Evolutionary conservation across 2,329 filamentous ascomycete species (phyloP).

Genomic region (Stagonosporopsis vannaccii): DNA sequence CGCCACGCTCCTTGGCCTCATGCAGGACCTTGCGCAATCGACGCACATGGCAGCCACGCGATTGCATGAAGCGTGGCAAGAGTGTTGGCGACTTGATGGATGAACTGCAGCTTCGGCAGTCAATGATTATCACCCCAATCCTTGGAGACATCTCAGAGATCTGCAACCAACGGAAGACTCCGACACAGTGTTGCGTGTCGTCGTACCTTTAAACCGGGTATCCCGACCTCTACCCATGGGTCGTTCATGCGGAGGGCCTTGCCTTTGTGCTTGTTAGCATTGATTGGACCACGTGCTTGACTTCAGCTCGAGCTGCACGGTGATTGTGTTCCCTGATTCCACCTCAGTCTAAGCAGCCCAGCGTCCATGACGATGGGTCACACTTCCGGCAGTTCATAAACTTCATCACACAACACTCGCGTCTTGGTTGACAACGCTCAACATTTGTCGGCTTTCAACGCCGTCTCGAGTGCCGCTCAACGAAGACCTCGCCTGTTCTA

Average conservation of each 20-base stretch:
- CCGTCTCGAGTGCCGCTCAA: background rate
- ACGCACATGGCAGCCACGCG: conserved; percentile 18
- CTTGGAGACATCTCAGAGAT: background rate
- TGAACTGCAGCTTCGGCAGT: background rate
- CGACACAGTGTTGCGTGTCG: background rate
- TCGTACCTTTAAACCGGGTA: background rate
- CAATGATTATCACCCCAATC: conserved; percentile 1
- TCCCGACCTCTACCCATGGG: background rate
- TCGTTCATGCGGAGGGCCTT: background rate
- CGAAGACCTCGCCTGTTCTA: background rate
- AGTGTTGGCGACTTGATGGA: conserved; percentile 1
- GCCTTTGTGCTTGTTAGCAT: background rate
- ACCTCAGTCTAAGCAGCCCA: background rate
- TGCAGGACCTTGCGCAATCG: conserved; percentile 8
- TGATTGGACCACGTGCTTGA: background rate
- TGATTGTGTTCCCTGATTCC: background rate
- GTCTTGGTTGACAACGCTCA: background rate
- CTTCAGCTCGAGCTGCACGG: background rate
- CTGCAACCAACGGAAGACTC: conserved; percentile 1
- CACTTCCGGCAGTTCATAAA: background rate
- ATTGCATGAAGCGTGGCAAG: conserved; percentile 7
- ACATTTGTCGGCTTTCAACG: background rate
- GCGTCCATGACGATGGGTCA: background rate
- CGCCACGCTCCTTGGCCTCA: conserved; percentile 4
- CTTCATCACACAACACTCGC: background rate